Evolutionary conservation across 306 rosid species (phyloP).

Genomic region (cucumber (Cucumis sativus)): DNA sequence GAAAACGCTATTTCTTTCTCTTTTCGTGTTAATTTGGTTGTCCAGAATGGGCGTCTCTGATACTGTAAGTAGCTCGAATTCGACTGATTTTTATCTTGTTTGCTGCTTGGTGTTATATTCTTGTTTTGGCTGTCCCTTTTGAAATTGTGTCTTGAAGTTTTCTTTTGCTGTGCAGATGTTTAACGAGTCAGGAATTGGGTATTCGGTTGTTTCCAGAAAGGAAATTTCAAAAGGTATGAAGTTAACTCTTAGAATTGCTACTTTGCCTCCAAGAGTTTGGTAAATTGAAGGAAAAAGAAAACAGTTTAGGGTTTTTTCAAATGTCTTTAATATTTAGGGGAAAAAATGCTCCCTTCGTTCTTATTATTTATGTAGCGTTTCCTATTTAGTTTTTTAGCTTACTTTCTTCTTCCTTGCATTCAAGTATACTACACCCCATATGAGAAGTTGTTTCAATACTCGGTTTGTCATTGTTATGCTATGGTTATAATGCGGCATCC

Average conservation of each 20-base stretch:
- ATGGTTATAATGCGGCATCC: slow-evolving; percentile 8
- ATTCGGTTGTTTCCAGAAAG: slow-evolving; percentile 18
- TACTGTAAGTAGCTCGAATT: slow-evolving; percentile 16
- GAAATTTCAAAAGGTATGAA: slow-evolving; percentile 20
- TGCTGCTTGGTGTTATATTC: not conserved
- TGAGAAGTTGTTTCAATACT: not conserved
- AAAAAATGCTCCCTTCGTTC: not conserved
- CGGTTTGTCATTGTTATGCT: not conserved
- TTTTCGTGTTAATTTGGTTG: slow-evolving; percentile 13
- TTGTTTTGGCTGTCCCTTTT: not conserved
- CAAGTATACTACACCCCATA: not conserved
- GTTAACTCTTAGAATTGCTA: not conserved
- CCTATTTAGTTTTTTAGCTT: not conserved
- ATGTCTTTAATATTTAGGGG: not conserved
- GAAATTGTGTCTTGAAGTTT: not conserved
- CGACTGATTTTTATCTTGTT: not conserved
- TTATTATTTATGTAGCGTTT: not conserved
- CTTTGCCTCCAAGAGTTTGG: not conserved
- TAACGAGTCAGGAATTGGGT: slow-evolving; percentile 13
- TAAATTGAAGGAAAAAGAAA: not conserved
- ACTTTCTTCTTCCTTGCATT: not conserved
- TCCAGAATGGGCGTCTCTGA: slow-evolving; percentile 19
- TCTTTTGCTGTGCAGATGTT: slow-evolving; percentile 15
- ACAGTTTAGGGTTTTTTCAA: not conserved
- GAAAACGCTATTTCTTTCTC: slow-evolving; percentile 5